Percentiles rank a stretch among this genome's conserved stretches.
These are phyloP conservation scores for Phytophthora nicotianae DNA, from an alignment of 352 stramenopile species.

Conservation along the genomic window DNA sequence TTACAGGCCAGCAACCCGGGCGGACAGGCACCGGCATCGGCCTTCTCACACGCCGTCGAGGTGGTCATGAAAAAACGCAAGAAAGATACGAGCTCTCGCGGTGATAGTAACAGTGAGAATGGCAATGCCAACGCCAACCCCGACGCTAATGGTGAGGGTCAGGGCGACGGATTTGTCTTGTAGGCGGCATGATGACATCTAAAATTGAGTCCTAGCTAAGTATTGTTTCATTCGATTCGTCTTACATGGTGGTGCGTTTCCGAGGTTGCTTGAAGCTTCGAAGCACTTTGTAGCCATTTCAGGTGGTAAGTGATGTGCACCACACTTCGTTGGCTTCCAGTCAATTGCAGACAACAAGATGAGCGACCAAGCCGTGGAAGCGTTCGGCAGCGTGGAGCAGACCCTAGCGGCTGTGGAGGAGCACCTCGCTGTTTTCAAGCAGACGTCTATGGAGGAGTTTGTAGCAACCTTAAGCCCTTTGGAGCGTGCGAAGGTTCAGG, in stretches of 20 bases:
- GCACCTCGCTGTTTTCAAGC: conserved; percentile 65
- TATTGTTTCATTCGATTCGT: not conserved
- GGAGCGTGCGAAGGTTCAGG: conserved; percentile 84
- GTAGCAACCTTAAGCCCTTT: conserved; percentile 61
- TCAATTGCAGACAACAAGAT: conserved; percentile 33
- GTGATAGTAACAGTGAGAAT: conserved; percentile 14
- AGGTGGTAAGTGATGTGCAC: conserved; percentile 11
- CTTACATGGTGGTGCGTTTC: no score
- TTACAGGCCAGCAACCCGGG: conserved; percentile 50
- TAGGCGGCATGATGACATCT: conserved; percentile 12
- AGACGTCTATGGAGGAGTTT: conserved; percentile 63
- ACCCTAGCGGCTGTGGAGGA: conserved; percentile 79
- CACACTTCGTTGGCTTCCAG: conserved; percentile 27
- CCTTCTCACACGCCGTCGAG: conserved; percentile 39
- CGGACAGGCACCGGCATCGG: conserved; percentile 37
- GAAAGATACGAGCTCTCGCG: conserved; percentile 27
- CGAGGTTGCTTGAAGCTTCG: no score
- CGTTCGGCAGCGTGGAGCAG: conserved; percentile 77
- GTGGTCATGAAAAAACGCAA: conserved; percentile 52
- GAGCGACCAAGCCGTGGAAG: conserved; percentile 68
- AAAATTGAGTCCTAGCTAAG: not conserved
- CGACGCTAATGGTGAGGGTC: conserved; percentile 4
- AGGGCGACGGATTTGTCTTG: conserved; percentile 24
- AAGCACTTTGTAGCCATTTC: not conserved
- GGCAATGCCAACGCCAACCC: conserved; percentile 3